These are phyloP conservation scores for Eutypa lata DNA, from an alignment of 2,329 filamentous ascomycete genomes.

Conservation along the genomic window DNA sequence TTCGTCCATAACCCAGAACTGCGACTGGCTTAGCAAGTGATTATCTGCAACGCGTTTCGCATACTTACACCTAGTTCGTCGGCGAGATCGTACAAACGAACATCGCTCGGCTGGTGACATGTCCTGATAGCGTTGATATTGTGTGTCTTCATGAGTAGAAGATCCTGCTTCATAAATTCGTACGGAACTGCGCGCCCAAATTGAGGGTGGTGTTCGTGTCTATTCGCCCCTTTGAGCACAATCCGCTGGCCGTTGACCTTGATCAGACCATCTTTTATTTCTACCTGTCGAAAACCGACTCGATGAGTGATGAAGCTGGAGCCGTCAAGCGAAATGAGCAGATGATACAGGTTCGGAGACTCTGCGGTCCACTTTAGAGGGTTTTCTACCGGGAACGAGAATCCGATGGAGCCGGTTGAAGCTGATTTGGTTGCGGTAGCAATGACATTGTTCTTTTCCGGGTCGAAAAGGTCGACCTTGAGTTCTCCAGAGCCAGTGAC, in stretches of 20 bases:
- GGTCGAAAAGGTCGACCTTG: constrained; percentile 52
- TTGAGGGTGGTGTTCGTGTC: constrained; percentile 59
- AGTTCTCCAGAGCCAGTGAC: constrained; percentile 56
- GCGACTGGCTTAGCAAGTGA: constrained; percentile 17
- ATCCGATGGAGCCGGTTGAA: constrained; percentile 32
- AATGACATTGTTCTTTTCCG: constrained; percentile 53
- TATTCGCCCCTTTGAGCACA: constrained; percentile 57
- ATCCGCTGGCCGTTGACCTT: constrained; percentile 57
- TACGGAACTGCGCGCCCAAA: constrained; percentile 53
- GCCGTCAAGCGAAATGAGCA: constrained; percentile 25
- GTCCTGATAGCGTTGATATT: constrained; percentile 63
- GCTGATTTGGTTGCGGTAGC: constrained; percentile 49
- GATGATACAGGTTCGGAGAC: constrained; percentile 52
- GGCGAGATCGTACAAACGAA: constrained; percentile 50
- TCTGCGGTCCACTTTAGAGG: constrained; percentile 62
- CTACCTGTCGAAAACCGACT: constrained; percentile 58
- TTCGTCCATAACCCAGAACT: constrained; percentile 53
- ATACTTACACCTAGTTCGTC: constrained; percentile 46
- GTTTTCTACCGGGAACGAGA: constrained; percentile 33
- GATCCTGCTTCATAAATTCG: constrained; percentile 52
- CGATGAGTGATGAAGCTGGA: constrained; percentile 40
- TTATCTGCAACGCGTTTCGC: not conserved
- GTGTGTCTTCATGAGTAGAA: constrained; percentile 58
- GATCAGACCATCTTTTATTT: constrained; percentile 54
- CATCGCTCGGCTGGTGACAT: constrained; percentile 56